Evolutionary conservation across 768 basidiomycete species (phyloP).

Genomic region (Gymnopilus junonius): DNA sequence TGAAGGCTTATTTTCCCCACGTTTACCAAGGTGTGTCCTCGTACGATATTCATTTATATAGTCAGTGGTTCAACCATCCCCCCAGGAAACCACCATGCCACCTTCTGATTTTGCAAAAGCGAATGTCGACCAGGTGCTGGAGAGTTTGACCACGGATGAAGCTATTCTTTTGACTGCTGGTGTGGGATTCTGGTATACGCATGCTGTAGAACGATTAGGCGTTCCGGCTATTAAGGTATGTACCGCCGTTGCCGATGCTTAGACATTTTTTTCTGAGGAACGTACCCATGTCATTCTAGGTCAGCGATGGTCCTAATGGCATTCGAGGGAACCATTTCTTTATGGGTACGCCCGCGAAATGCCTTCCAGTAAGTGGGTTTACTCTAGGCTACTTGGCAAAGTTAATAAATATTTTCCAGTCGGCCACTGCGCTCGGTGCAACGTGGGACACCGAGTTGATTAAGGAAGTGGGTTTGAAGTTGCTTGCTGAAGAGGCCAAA

Average conservation of each 20-base stretch:
- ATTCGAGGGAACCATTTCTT: slow-evolving; percentile 77
- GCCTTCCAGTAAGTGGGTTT: slow-evolving; percentile 61
- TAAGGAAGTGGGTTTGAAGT: slow-evolving; percentile 59
- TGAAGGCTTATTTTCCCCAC: background rate
- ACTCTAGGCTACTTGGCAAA: background rate
- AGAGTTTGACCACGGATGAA: slow-evolving; percentile 74
- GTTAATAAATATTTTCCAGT: slow-evolving; percentile 32
- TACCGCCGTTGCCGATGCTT: background rate
- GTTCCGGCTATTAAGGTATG: slow-evolving; percentile 72
- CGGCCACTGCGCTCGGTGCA: slow-evolving; percentile 74
- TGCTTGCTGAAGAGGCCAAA: slow-evolving; percentile 76
- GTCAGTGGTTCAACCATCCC: background rate
- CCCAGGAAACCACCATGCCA: slow-evolving; percentile 49
- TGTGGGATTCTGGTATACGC: slow-evolving; percentile 80
- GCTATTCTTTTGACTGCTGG: slow-evolving; percentile 75
- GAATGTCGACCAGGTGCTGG: slow-evolving; percentile 61
- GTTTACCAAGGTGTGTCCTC: background rate
- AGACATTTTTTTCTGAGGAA: background rate
- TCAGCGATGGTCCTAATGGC: slow-evolving; percentile 84
- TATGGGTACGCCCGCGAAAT: slow-evolving; percentile 82
- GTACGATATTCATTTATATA: background rate
- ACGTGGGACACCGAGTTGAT: slow-evolving; percentile 75
- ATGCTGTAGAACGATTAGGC: slow-evolving; percentile 63
- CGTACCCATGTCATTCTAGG: slow-evolving; percentile 37
- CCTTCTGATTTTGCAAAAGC: slow-evolving; percentile 74